A percentile compares a stretch with the other conserved stretches of the same genome.
phyloP scores from a whole-genome alignment of 2,329 filamentous ascomycete genomes.

The Nigrograna mackinnonii region DNA sequence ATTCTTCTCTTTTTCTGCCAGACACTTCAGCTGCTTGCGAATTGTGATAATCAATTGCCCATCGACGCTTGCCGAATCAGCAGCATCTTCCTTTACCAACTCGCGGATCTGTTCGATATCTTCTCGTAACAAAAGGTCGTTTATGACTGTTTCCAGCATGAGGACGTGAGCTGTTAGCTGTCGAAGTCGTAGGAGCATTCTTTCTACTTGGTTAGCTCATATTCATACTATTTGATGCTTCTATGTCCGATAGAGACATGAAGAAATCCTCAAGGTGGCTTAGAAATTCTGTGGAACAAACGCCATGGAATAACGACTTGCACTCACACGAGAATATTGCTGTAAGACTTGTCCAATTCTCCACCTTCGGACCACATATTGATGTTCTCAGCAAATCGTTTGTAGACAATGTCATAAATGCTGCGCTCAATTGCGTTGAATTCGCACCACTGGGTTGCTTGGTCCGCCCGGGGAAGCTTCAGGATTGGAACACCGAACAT shows the following conservation, averaged over 20 bases:
- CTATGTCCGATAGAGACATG: neutral
- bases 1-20: slow-evolving; percentile 17
- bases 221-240: neutral
- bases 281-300: neutral
- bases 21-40: slow-evolving; percentile 30
- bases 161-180: slow-evolving; percentile 57
- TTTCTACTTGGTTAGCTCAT: too few relatives aligned
- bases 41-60: slow-evolving; percentile 26
- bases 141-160: slow-evolving; percentile 50
- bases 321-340: slow-evolving; percentile 46
- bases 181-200: slow-evolving; percentile 55
- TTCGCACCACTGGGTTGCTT: slow-evolving; percentile 46
- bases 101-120: slow-evolving; percentile 50
- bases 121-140: slow-evolving; percentile 47
- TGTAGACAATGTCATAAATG: slow-evolving; percentile 57
- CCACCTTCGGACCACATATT: slow-evolving; percentile 32
- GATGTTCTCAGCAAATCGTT: slow-evolving; percentile 48
- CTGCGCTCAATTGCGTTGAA: slow-evolving; percentile 57
- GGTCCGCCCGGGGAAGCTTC: slow-evolving; percentile 54
- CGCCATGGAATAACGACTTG: slow-evolving; percentile 4
- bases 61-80: slow-evolving; percentile 7
- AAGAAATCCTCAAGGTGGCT: neutral
- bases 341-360: slow-evolving; percentile 37
- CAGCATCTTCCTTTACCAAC: slow-evolving; percentile 26
- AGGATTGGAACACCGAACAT: slow-evolving; percentile 59